Conservation (phyloP, 2,329 filamentous ascomycete species). For the Byssochlamys sp. region DNA sequence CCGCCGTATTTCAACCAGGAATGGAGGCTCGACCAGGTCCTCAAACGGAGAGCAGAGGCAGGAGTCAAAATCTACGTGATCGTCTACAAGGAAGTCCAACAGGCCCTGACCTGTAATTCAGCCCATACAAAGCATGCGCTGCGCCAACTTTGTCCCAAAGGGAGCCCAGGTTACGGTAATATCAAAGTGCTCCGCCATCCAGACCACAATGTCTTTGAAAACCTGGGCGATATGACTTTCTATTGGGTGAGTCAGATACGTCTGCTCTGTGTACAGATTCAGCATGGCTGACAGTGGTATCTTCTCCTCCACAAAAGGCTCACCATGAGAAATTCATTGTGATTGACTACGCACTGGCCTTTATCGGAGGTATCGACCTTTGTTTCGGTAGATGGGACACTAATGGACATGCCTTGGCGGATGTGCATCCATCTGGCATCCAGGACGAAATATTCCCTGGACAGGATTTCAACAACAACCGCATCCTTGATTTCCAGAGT, state of each 20-base stretch:
- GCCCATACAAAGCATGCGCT: slow-evolving; percentile 84
- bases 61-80: slow-evolving; percentile 91
- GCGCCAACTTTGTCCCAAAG: slow-evolving; percentile 68
- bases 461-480: slow-evolving; percentile 96
- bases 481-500: slow-evolving; percentile 87
- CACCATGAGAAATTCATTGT: slow-evolving; percentile 98
- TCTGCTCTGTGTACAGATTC: not conserved
- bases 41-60: slow-evolving; percentile 81
- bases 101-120: slow-evolving; percentile 82
- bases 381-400: slow-evolving; percentile 94
- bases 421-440: slow-evolving; percentile 76
- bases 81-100: slow-evolving; percentile 56
- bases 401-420: slow-evolving; percentile 72
- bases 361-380: slow-evolving; percentile 86
- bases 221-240: slow-evolving; percentile 88
- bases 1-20: slow-evolving; percentile 75
- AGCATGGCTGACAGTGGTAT: not conserved
- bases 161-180: slow-evolving; percentile 72
- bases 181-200: slow-evolving; percentile 84
- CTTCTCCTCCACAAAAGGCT: slow-evolving; percentile 41
- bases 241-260: slow-evolving; percentile 54
- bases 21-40: slow-evolving; percentile 73
- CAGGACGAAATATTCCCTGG: slow-evolving; percentile 81
- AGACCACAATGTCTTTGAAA: slow-evolving; percentile 89
- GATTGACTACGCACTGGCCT: slow-evolving; percentile 80